These are phyloP conservation scores for Astrothelium subdiscretum DNA, from an alignment of 495 filamentous ascomycete species.

Conservation along the genomic window DNA sequence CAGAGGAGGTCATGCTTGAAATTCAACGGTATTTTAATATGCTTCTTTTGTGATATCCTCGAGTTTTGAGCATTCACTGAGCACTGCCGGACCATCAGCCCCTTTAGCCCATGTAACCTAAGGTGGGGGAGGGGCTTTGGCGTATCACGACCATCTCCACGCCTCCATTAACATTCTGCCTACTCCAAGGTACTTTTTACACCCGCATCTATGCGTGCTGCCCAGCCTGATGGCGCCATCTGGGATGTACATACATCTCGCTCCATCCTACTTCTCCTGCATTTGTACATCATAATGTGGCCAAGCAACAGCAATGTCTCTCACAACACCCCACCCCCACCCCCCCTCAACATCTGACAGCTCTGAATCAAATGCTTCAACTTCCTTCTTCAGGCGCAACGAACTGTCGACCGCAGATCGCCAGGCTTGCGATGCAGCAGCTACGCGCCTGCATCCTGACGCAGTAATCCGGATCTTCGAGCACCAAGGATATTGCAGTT, in stretches of 20 bases:
- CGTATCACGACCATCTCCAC: not conserved
- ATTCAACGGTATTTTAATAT: not conserved
- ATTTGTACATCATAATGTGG: not conserved
- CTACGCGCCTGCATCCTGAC: not conserved
- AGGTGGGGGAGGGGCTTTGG: not conserved
- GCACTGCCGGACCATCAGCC: no score
- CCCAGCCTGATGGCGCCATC: no score
- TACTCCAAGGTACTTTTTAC: no score
- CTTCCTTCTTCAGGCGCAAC: constrained; percentile 9
- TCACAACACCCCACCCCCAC: not conserved
- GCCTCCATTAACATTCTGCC: not conserved
- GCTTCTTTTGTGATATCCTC: not conserved
- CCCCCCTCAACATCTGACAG: not conserved
- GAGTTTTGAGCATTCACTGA: no score
- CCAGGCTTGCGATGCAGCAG: not conserved
- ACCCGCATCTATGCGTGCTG: no score
- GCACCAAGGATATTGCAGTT: constrained; percentile 42
- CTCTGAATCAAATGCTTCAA: not conserved
- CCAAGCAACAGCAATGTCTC: not conserved
- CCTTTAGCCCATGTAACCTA: not conserved
- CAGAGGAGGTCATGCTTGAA: not conserved
- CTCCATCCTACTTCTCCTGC: not conserved
- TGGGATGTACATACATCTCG: no score
- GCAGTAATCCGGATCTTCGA: not conserved
- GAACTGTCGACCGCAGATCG: not conserved